Conservation (phyloP, 345 rosid genomes). For the Brassica incana region DNA sequence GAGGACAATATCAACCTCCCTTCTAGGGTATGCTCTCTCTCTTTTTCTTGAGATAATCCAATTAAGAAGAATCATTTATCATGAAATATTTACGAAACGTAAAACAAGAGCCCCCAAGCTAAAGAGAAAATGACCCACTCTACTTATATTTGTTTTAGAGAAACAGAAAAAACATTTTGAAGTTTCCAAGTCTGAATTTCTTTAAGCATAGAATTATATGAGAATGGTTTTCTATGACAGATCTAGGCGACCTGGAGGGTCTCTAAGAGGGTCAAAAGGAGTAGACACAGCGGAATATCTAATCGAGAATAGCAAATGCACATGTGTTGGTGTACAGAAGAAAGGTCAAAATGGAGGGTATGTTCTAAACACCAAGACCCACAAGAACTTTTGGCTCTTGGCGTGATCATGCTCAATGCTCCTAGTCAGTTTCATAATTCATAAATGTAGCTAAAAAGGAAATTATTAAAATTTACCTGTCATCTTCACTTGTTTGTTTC, state of each 20-base stretch:
- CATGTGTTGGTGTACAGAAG: conserved; percentile 78
- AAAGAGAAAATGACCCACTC: background rate
- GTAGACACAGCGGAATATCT: conserved; percentile 76
- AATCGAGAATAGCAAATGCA: conserved; percentile 78
- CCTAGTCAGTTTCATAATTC: conserved; percentile 31
- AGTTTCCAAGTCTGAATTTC: background rate
- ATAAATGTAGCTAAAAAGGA: conserved; percentile 26
- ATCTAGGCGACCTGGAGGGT: conserved; percentile 51
- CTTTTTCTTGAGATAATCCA: background rate
- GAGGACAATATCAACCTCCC: conserved; percentile 60
- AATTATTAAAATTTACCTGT: conserved; percentile 1
- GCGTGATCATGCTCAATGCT: conserved; percentile 42
- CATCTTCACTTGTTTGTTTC: conserved; percentile 20
- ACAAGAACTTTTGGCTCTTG: conserved; percentile 85
- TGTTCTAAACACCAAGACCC: conserved; percentile 83
- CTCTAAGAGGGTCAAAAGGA: conserved; percentile 50
- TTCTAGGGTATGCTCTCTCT: conserved; percentile 53
- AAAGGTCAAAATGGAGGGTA: conserved; percentile 85
- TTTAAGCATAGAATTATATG: conserved; percentile 2
- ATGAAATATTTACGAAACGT: background rate
- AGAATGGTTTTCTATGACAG: conserved; percentile 26
- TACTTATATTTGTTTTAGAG: background rate
- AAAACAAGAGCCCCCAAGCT: background rate
- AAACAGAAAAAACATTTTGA: background rate
- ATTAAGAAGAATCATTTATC: background rate